phyloP scores from a whole-genome alignment of 805 yeast genomes.

The Zygoascus ofunaensis region DNA sequence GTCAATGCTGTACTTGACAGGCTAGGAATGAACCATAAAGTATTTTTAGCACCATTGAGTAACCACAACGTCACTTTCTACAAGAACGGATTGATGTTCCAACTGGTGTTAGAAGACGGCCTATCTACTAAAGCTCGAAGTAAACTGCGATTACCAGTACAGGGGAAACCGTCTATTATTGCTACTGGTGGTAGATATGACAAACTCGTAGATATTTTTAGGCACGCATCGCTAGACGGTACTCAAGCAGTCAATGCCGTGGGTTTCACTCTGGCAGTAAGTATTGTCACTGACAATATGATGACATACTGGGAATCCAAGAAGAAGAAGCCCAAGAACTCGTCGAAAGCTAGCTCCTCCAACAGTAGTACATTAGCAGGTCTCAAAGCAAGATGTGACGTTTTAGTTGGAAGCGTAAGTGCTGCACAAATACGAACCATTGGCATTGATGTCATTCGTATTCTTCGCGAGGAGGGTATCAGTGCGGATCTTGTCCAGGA shows the following conservation, averaged over 20 bases:
- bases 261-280: slow-evolving; percentile 80
- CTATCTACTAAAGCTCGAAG: neutral
- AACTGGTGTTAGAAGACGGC: slow-evolving; percentile 57
- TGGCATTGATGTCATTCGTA: slow-evolving; percentile 54
- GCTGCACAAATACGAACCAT: slow-evolving; percentile 45
- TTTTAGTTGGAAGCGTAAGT: slow-evolving; percentile 63
- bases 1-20: slow-evolving; percentile 46
- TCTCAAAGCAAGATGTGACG: slow-evolving; percentile 62
- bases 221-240: slow-evolving; percentile 42
- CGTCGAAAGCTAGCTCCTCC: neutral
- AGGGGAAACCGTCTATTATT: slow-evolving; percentile 32
- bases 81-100: slow-evolving; percentile 78
- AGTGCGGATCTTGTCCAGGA: slow-evolving; percentile 53
- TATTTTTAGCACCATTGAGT: slow-evolving; percentile 70
- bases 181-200: slow-evolving; percentile 97
- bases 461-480: slow-evolving; percentile 70
- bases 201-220: slow-evolving; percentile 52
- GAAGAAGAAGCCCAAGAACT: slow-evolving; percentile 33
- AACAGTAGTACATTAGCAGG: no score
- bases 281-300: slow-evolving; percentile 46
- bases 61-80: slow-evolving; percentile 78
- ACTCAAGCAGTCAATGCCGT: slow-evolving; percentile 50
- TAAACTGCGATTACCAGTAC: slow-evolving; percentile 11
- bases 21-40: slow-evolving; percentile 49
- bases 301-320: slow-evolving; percentile 22